Evolutionary conservation across 805 yeast genomes (phyloP).

Genomic region (Dipodascopsis uninucleata): DNA sequence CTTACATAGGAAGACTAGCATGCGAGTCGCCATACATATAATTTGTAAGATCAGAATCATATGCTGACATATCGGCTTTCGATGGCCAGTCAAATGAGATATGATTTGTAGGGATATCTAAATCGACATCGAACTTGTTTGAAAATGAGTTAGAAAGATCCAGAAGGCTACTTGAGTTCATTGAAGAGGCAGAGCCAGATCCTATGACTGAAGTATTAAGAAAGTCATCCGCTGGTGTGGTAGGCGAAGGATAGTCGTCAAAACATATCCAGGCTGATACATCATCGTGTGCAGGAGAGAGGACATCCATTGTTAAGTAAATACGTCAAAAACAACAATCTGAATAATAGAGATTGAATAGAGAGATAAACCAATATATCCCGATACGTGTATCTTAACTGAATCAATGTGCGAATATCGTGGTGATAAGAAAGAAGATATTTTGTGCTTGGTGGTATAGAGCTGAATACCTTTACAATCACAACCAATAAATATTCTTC

Average conservation of each 20-base stretch:
- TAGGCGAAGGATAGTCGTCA: conserved; percentile 21
- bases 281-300: too few relatives aligned
- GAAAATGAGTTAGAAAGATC: not conserved
- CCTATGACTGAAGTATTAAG: conserved; percentile 18
- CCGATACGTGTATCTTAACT: too few relatives aligned
- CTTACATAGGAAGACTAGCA: not conserved
- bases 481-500: too few relatives aligned
- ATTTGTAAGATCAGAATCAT: not conserved
- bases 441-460: too few relatives aligned
- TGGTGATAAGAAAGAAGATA: too few relatives aligned
- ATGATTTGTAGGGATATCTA: too few relatives aligned
- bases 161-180: not conserved
- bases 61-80: conserved; percentile 2
- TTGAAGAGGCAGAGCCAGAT: conserved; percentile 7
- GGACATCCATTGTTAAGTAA: too few relatives aligned
- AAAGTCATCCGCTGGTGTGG: conserved; percentile 11
- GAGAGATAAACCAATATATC: too few relatives aligned
- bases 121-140: not conserved
- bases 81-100: conserved; percentile 21
- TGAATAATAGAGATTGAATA: too few relatives aligned
- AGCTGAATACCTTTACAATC: too few relatives aligned
- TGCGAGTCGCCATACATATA: not conserved
- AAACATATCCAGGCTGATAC: conserved; percentile 22
- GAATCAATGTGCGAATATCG: too few relatives aligned
- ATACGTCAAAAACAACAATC: too few relatives aligned